Evolutionary conservation across 306 rosid genomes (phyloP), one percentile per base, ranked within the genome.

Genomic region (Lotus japonicus): DNA sequence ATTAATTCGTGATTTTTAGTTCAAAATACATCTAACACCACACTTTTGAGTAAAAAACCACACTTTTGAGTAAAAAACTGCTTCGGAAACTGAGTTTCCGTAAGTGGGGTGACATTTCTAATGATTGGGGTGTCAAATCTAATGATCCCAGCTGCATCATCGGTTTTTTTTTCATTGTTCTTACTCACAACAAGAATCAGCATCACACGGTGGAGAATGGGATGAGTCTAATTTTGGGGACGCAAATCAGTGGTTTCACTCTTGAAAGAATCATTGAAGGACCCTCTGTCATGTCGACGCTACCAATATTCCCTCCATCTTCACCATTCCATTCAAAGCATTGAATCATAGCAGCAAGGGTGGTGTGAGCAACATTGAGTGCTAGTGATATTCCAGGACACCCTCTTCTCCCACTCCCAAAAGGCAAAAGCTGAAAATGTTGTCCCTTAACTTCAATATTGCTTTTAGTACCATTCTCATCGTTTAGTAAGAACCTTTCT

Each of bases 351-450:
- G 81, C 79, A 9, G 84, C 96, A 7, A 89, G 78, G 7, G 66
- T 76, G 9, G 89, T 82, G 1, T 81, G 88, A 58, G 77, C 83
- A 44, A 89, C 71, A n/a, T 80, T 71, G 1, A 87, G 49, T 4
- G 87, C 88, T 8, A 89, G 73, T 12, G 96, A 81, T 3, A 71
- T 66, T 59, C 87, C 94, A 36, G 94, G 94, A 12, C 94, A 87
- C 6, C 84, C 82, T 79, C 92, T 89, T 81, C 92, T 84, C 31
- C 92, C 92, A 72, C 90, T 86, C 15, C 96, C 96, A 76, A 89
- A 89, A 6, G 96, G 96, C 74, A 82, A 53, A 71, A 89, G 41
- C 13, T 86, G 74, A 65, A 70, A 89, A 77, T 81, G 70, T 0
- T 84, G 85, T 14, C 96, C 96, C 71, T 81, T 89, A 2, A 89